Percentiles rank a stretch among this genome's conserved stretches.
These are phyloP conservation scores for Pouteria glomerata DNA, from an alignment of 148 eudicot species.

Conservation along the genomic window DNA sequence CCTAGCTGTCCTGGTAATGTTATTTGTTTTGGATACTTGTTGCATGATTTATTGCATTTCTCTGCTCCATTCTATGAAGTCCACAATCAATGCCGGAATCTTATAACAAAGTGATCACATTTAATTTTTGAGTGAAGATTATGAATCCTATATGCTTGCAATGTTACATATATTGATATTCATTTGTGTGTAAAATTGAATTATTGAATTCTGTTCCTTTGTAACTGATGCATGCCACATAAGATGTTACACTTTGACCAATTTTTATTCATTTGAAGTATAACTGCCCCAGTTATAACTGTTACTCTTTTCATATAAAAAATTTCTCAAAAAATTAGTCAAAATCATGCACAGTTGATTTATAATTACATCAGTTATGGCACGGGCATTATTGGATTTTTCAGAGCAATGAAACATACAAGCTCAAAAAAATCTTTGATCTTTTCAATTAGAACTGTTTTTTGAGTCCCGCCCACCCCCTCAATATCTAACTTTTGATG, in stretches of 20 bases:
- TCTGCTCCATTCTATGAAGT: not conserved
- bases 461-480: too few species aligned
- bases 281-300: not conserved
- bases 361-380: not conserved
- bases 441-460: not conserved
- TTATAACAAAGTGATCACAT: not conserved
- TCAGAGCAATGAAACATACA: not conserved
- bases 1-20: constrained; percentile 1
- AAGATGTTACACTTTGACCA: not conserved
- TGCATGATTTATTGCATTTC: not conserved
- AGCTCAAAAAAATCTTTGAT: not conserved
- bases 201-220: not conserved
- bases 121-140: not conserved
- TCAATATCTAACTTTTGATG: constrained; percentile 1
- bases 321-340: not conserved
- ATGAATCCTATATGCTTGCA: not conserved
- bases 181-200: not conserved
- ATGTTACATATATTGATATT: not conserved
- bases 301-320: not conserved
- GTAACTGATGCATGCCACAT: not conserved
- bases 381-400: not conserved
- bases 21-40: not conserved
- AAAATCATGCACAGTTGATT: not conserved
- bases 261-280: not conserved
- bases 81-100: not conserved